These are phyloP conservation scores for Silene vulgaris DNA, from an alignment of 179 eudicot species.

Conservation along the genomic window DNA sequence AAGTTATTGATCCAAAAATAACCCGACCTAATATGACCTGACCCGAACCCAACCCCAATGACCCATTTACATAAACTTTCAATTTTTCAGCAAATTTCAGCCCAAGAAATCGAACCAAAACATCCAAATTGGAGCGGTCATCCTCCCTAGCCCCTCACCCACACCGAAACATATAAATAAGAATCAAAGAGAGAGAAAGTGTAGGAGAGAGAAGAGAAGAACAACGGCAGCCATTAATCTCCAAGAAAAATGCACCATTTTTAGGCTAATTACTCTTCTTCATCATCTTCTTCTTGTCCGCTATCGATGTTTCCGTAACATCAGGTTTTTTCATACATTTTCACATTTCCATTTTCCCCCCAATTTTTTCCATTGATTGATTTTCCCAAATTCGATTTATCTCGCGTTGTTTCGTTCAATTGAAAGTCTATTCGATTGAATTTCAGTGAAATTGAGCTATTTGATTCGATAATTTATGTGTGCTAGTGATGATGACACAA, in stretches of 20 bases:
- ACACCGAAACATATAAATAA: slow-evolving; percentile 24
- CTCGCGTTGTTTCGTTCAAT: not conserved
- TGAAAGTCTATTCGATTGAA: not conserved
- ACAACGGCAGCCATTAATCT: slow-evolving; percentile 37
- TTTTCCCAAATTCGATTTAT: not conserved
- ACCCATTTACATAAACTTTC: too few relatives aligned
- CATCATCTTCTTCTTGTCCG: not conserved
- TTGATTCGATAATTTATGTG: not conserved
- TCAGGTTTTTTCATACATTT: too few relatives aligned
- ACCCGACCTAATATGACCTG: too few relatives aligned
- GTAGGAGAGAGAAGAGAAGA: not conserved
- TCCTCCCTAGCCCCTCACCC: too few relatives aligned
- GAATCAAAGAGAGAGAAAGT: slow-evolving; percentile 11
- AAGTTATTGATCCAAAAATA: too few relatives aligned
- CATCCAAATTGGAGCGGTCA: too few relatives aligned
- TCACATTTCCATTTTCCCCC: not conserved
- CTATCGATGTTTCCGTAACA: not conserved
- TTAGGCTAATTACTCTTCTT: slow-evolving; percentile 18
- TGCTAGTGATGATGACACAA: not conserved
- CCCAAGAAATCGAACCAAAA: too few relatives aligned
- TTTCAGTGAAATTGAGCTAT: not conserved
- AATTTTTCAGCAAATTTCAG: too few relatives aligned
- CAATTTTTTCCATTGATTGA: not conserved
- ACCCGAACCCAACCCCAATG: too few relatives aligned
- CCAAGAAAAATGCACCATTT: slow-evolving; percentile 30